Evolutionary conservation across 352 stramenopile genomes (phyloP).

Genomic region (Globisporangium camurandrum): DNA sequence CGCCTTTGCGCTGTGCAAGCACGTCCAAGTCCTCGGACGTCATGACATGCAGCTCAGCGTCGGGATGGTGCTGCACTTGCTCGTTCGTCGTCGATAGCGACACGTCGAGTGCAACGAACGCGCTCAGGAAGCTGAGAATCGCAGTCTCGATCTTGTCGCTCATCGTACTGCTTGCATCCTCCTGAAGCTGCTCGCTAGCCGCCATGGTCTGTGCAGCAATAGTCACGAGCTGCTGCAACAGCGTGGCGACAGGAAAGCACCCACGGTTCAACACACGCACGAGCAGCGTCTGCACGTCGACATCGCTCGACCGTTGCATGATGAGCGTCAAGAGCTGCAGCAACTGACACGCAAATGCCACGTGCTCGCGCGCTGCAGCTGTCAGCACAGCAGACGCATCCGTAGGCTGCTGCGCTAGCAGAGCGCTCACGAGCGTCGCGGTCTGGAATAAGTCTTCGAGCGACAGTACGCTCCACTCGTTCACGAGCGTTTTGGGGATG

Average conservation of each 20-base stretch:
- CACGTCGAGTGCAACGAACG: conserved; percentile 31
- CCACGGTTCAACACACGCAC: conserved; percentile 22
- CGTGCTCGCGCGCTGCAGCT: background rate
- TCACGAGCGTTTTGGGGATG: conserved; percentile 31
- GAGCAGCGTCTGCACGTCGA: conserved; percentile 35
- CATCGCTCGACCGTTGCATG: conserved; percentile 27
- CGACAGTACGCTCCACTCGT: conserved; percentile 47
- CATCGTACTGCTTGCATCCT: background rate
- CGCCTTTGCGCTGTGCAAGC: conserved; percentile 51
- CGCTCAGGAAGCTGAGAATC: conserved; percentile 26
- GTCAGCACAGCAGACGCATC: conserved; percentile 4
- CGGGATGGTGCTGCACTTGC: background rate
- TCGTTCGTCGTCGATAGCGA: conserved; percentile 15
- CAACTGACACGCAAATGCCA: conserved; percentile 18
- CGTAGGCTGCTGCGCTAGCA: too few species aligned
- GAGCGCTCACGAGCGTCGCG: conserved; percentile 17
- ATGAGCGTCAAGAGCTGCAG: conserved; percentile 28
- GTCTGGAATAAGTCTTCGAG: conserved; percentile 40
- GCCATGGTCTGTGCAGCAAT: too few species aligned
- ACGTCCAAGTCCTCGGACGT: conserved; percentile 31
- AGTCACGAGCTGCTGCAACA: conserved; percentile 15
- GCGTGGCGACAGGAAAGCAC: conserved; percentile 16
- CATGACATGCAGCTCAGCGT: background rate
- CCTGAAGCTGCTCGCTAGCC: too few species aligned
- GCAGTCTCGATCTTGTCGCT: conserved; percentile 15